Evolutionary conservation across 73 alveolate species (phyloP), one percentile per base, ranked within the genome.

Genomic region (Loxodes magnus): DNA sequence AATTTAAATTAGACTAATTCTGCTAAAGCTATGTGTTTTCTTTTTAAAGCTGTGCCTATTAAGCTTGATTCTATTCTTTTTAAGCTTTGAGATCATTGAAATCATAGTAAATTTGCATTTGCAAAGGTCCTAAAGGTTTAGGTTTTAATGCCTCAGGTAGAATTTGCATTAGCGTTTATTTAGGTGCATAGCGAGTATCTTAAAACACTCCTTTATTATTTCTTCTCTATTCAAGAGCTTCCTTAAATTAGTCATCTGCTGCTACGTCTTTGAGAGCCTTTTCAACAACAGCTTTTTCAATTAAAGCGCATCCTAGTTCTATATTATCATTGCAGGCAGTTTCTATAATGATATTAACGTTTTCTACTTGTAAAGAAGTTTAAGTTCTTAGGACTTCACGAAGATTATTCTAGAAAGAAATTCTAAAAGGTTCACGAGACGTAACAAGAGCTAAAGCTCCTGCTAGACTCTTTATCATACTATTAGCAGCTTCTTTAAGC

Each of bases 381-480:
- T 26, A 27, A 9, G 20, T 41, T 20, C 31, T 46, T 14, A 69
- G 41, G 39, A 33, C 56, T 48, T 84, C 88, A 56, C 72, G 80
- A 31, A 92, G 62, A 68, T 72, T 71, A 53, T 84, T 75, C 28
- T 74, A 55, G 35, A 84, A 64, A 27, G 89, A 67, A 72, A 77
- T 81, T 48, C 86, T 78, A 26, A 93, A 74, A 4, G 98, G 98
- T 42, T 93, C 99, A 71, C 88, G 89, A 54, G 98, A 93, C 2
- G 99, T 93, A 19, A 93, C 95, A 24, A 79, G 77, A 9, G 99
- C 99, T 33, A 93, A 74, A 9, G 90, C 68, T 0, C 99, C 99
- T 16, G 97, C 93, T 23, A 93, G 57, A 31, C 84, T 73, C 64
- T 88, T 44, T 7, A 89, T 89, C 22, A 85, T 88, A 57, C 71